phyloP scores from a whole-genome alignment of 2,329 filamentous ascomycete genomes.

The Hypoxylon sp. region DNA sequence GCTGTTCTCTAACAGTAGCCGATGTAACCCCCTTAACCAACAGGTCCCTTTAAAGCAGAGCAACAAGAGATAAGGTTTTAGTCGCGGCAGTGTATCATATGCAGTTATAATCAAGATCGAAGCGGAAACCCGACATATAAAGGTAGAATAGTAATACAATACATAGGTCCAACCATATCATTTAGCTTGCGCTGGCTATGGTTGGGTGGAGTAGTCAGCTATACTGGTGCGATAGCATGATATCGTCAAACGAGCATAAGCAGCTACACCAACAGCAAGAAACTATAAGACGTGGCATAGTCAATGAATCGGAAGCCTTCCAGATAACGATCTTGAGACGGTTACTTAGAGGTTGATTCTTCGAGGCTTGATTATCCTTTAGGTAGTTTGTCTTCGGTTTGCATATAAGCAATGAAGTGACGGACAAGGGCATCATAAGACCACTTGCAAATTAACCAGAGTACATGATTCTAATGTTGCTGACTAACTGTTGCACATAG shows the following conservation, averaged over 20 bases:
- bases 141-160: background rate
- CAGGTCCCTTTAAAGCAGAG: background rate
- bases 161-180: background rate
- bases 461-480: constrained; percentile 10
- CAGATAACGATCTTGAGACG: background rate
- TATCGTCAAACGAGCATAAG: background rate
- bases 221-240: no score
- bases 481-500: background rate
- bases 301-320: background rate
- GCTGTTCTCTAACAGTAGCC: background rate
- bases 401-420: constrained; percentile 23
- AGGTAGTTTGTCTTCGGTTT: background rate
- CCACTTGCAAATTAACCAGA: constrained; percentile 18
- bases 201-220: background rate
- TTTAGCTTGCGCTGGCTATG: background rate
- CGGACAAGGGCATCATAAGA: constrained; percentile 27
- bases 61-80: background rate
- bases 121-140: background rate
- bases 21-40: constrained; percentile 6
- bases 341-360: background rate
- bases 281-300: background rate
- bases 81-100: background rate
- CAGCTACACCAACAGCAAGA: background rate
- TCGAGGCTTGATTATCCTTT: background rate
- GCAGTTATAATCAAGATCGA: background rate